Base-by-base conservation (phyloP, 1,284 basidiomycete species). In the Trichosporon ovoides region DNA sequence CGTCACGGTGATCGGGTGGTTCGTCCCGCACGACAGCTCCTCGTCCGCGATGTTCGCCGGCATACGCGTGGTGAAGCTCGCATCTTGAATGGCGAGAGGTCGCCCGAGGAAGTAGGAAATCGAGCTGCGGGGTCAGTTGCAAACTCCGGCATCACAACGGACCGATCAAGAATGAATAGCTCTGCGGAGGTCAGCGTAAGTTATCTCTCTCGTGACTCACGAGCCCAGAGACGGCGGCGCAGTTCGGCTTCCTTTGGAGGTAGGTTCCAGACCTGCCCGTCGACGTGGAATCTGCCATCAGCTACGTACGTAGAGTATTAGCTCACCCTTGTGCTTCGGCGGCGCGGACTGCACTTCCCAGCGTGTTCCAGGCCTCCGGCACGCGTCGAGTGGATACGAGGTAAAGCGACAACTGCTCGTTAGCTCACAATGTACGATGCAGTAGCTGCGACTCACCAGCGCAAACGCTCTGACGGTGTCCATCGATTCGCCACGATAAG, bases 91-190 rank as follows among this genome's bases (percentile, higher is more conserved):
- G 34, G 65, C 64, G 6, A 68, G 56, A 3, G 71, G 71, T 28
- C 71, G 64, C 5, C 71, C 69, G 14, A 73, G 66, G 56, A 68
- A 71, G 56, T 68, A 63, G 1, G 66, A 66, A 20, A 72, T 61
- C 12, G 69, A 68, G 37, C 67, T 68, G 56, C 34, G 35, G 5
- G 5, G 22, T 53, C 22, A 14, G 13, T 3, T 6, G 14, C 4
- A 37, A 2, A 7, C 22, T 20, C 7, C 2, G 12, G 13, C n/a
- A n/a, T n/a, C n/a, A 11, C 3, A 49, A 18, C 66, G 24, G 16
- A 70, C 64, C 69, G 57, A 40, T 71, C 69, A 16, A 71, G 59
- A 24, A 64, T 66, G 55, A 67, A 68, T 24, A 71, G 58, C 31
- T 71, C 65, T 66, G 40, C 1, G n/a, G 56, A 62, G 52, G 63